A percentile compares a stretch with the other conserved stretches of the same genome.
These are phyloP conservation scores for Peniophora sp. DNA, from an alignment of 1,284 basidiomycete species.

Conservation along the genomic window DNA sequence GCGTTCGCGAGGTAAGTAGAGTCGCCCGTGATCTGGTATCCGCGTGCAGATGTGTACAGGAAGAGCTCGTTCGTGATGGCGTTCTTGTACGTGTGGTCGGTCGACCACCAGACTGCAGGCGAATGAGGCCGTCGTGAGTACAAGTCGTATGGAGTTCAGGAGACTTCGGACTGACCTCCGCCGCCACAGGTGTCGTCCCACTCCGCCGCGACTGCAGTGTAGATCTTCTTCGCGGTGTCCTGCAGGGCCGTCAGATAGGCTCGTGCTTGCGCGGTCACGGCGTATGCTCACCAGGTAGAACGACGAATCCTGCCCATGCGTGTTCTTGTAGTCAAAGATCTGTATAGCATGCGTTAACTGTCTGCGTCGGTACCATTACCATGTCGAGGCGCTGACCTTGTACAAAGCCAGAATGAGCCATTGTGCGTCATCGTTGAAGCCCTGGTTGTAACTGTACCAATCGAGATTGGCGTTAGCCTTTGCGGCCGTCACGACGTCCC, in stretches of 20 bases:
- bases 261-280: not conserved
- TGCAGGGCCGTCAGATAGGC: slow-evolving; percentile 6
- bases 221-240: slow-evolving; percentile 36
- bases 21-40: slow-evolving; percentile 31
- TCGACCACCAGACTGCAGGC: slow-evolving; percentile 45
- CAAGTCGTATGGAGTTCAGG: not conserved
- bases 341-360: slow-evolving; percentile 12
- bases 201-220: slow-evolving; percentile 38
- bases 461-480: slow-evolving; percentile 23
- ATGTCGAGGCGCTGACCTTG: slow-evolving; percentile 18
- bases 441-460: slow-evolving; percentile 33
- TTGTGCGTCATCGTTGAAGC: slow-evolving; percentile 45
- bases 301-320: slow-evolving; percentile 23
- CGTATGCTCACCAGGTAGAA: slow-evolving; percentile 28
- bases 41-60: slow-evolving; percentile 38
- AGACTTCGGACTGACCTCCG: slow-evolving; percentile 25
- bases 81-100: slow-evolving; percentile 47
- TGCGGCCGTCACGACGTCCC: slow-evolving; percentile 34
- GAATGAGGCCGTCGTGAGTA: slow-evolving; percentile 1
- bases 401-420: slow-evolving; percentile 45
- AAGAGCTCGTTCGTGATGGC: slow-evolving; percentile 51
- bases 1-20: slow-evolving; percentile 38
- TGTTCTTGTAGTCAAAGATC: slow-evolving; percentile 42
- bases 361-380: not conserved
- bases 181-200: slow-evolving; percentile 37